Evolutionary conservation across 2,329 filamentous ascomycete genomes (phyloP), one percentile per base, ranked within the genome.

Genomic region (Ophiocordyceps camponoti-leonardi): DNA sequence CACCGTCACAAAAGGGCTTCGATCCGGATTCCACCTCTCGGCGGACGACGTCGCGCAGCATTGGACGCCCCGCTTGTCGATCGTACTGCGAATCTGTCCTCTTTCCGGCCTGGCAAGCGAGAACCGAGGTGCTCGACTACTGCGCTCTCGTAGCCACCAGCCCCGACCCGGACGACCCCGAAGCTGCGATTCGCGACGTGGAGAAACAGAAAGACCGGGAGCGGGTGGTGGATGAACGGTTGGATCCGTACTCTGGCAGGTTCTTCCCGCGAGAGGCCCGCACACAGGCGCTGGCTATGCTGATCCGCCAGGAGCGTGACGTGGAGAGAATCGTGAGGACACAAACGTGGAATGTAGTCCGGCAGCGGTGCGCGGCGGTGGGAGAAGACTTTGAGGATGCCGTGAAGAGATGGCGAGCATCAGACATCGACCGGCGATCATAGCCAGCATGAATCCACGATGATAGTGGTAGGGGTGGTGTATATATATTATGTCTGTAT

Each of bases 161-260:
- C 48, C 83, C 86, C 0, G 87, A 96, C 55, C 86, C 86, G 0
- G 75, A 90, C 48, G 88, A 95, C 54, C 88, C 88, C 1, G 84
- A 90, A 47, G 71, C 78, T 23, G 67, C 83, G 1, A 55, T 83
- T 18, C 69, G 84, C 46, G 73, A 86, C 54, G 69, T 78, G 0
- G 83, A 94, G 62, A 77, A 77, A 45, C 74, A 79, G 47, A 77
- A 69, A 53, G 78, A 83, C 50, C 71, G 80, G 43, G 81, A 90
- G 56, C 70, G 79, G 45, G 71, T 90, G 0, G 79, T 96, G 5
- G 77, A 96, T 59, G 92, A 96, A 64, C 71, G 92, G 46, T 61
- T 95, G 48, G 92, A 98, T 66, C 92, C 92, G 2, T 98, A 98
- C 59, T 88, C 83, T 11, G 83, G 71, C 7, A 71, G 90, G 22